Base-by-base conservation (phyloP, 495 filamentous ascomycete species). In the Filosporella fistucella region DNA sequence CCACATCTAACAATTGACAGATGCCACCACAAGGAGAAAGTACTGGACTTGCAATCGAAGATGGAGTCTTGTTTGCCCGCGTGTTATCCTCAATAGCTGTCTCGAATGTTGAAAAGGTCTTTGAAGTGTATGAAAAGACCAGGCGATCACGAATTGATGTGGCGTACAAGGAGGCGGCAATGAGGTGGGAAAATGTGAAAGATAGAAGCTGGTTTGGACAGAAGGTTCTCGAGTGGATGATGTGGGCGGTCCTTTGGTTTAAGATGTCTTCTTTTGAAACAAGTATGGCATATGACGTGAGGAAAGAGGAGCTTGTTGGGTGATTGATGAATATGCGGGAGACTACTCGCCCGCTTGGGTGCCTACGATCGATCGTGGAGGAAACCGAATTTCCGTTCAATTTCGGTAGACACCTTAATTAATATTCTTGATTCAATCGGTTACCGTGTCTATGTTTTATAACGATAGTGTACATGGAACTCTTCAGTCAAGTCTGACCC, bases 1-100 rank as follows among this genome's bases (percentile, higher is more conserved):
- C 47, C 11, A 38, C 18, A 7, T 24, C 25, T 37, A 24, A 44
- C 17, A 35, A 46, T 36, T 6, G 12, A 17, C 11, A 69, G 61
- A 81, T 82, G 78, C 78, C 79, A 1, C 80, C 79, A 4, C 74
- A 78, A 18, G 78, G 80, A 34, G 78, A 84, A 59, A 74, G 69
- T 13, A 79, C 77, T 6, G 75, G 78, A 11, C 75, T 81, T 47
- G 78, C 79, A 1, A 69, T 84, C 12, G 79, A 82, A 55, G 80
- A 82, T 60, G 72, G 69, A 3, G 76, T 82, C 26, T 62, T 82
- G 9, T 71, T 82, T 52, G 67, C 74, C 11, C 72, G 72, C 10
- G 65, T 75, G 26, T 51, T 82, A 8, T 57, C 59, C 42, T 60
- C 64, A 38, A 49, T 55, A 20, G 30, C 35, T 9, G 53, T 49